These are phyloP conservation scores for Amanita pallidorosea DNA, from an alignment of 768 basidiomycete genomes.

Conservation along the genomic window DNA sequence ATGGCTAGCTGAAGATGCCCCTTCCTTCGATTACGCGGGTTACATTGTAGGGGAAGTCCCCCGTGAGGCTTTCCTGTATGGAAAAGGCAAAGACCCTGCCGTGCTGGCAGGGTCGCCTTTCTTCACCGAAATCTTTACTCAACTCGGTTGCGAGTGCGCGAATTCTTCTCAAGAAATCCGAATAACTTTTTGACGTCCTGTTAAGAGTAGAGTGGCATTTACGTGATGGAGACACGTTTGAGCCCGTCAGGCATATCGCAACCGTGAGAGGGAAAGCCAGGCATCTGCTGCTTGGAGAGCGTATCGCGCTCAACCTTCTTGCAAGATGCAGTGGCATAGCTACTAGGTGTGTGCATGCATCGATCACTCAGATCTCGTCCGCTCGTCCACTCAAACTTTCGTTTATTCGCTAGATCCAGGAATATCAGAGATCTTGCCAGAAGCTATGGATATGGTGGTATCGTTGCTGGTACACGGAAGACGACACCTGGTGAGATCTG, in stretches of 20 bases:
- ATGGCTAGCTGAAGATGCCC: constrained; percentile 92
- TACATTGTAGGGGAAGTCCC: constrained; percentile 89
- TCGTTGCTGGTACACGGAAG: constrained; percentile 92
- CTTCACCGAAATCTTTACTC: constrained; percentile 84
- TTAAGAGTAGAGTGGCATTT: constrained; percentile 89
- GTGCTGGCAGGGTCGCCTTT: constrained; percentile 94
- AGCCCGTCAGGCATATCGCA: constrained; percentile 78
- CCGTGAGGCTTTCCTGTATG: constrained; percentile 80
- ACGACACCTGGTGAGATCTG: constrained; percentile 70
- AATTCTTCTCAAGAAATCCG: not conserved
- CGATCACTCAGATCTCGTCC: not conserved
- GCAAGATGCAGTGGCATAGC: constrained; percentile 96
- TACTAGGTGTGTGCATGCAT: constrained; percentile 64
- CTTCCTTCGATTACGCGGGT: constrained; percentile 94
- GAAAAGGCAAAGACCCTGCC: constrained; percentile 70
- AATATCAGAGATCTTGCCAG: constrained; percentile 69
- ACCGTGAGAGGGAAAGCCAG: constrained; percentile 87
- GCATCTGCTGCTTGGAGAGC: constrained; percentile 82
- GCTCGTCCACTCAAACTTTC: not conserved
- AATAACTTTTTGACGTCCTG: not conserved
- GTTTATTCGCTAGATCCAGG: constrained; percentile 52
- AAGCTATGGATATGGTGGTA: constrained; percentile 72
- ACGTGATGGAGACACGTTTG: constrained; percentile 71
- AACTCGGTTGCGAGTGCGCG: constrained; percentile 75
- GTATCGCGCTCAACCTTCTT: constrained; percentile 86